These are phyloP conservation scores for Hemisphaericaspora xylanilytica DNA, from an alignment of 1,139 yeast species.

Conservation along the genomic window DNA sequence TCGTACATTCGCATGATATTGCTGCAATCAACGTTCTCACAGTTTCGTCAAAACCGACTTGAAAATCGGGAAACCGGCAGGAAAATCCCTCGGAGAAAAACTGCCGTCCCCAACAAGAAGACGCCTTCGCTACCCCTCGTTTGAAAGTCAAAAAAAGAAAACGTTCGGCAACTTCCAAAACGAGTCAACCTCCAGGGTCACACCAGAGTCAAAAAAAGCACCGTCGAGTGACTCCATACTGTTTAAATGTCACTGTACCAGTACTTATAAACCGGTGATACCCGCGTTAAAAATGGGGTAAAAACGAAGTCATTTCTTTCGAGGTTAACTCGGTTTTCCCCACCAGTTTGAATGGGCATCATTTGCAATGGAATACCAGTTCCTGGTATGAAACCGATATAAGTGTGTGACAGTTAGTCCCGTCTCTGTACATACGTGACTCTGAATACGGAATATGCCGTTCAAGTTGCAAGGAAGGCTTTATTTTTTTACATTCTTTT, in stretches of 20 bases:
- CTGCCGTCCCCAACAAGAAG: background rate
- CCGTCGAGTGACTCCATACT: too few relatives aligned
- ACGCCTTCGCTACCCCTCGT: background rate
- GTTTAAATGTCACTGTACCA: too few relatives aligned
- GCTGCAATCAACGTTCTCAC: too few relatives aligned
- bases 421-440: too few relatives aligned
- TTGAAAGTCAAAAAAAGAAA: too few relatives aligned
- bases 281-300: background rate
- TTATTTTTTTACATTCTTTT: background rate
- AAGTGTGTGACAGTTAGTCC: too few relatives aligned
- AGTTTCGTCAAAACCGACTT: too few relatives aligned
- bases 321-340: too few relatives aligned
- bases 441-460: constrained; percentile 1
- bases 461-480: background rate
- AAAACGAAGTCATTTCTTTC: constrained; percentile 1
- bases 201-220: background rate
- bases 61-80: too few relatives aligned
- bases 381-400: background rate
- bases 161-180: constrained; percentile 2
- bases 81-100: constrained; percentile 2
- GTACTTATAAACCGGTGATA: too few relatives aligned
- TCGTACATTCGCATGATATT: too few relatives aligned
- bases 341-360: too few relatives aligned
- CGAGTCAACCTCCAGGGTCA: constrained; percentile 1
- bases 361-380: background rate